Percentiles rank a stretch among this genome's conserved stretches.
phyloP scores from a whole-genome alignment of 176 grass and related monocot species.

The Phragmites australis region DNA sequence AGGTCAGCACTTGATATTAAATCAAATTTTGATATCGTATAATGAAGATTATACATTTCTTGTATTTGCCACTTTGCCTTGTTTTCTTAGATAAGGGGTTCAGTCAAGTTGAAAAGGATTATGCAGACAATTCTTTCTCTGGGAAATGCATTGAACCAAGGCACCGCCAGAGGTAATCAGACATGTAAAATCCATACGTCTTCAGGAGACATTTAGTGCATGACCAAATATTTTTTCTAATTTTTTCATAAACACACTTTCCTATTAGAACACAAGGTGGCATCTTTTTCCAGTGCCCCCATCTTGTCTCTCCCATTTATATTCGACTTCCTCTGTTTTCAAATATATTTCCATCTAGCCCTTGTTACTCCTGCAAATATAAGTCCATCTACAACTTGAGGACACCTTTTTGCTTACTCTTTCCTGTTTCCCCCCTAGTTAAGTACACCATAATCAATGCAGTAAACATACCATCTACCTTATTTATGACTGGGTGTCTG shows the following conservation, averaged over 20 bases:
- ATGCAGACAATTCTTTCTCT: slow-evolving; percentile 99
- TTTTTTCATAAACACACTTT: slow-evolving; percentile 1
- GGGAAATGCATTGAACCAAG: slow-evolving; percentile 99
- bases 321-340: neutral
- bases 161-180: slow-evolving; percentile 91
- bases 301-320: neutral
- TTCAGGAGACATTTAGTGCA: slow-evolving; percentile 29
- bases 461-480: neutral
- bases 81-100: slow-evolving; percentile 81
- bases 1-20: slow-evolving; percentile 51
- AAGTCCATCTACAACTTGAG: neutral
- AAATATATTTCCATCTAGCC: neutral
- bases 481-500: neutral
- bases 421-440: neutral
- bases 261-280: neutral
- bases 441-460: neutral
- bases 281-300: neutral
- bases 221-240: neutral
- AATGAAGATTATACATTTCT: slow-evolving; percentile 32
- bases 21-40: slow-evolving; percentile 27
- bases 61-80: slow-evolving; percentile 30
- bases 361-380: neutral
- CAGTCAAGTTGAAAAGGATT: slow-evolving; percentile 94
- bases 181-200: slow-evolving; percentile 31
- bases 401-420: neutral